Percentiles rank a stretch among this genome's conserved stretches.
phyloP scores from a whole-genome alignment of 2,329 filamentous ascomycete genomes.

The Paraconiothyrium brasiliense region DNA sequence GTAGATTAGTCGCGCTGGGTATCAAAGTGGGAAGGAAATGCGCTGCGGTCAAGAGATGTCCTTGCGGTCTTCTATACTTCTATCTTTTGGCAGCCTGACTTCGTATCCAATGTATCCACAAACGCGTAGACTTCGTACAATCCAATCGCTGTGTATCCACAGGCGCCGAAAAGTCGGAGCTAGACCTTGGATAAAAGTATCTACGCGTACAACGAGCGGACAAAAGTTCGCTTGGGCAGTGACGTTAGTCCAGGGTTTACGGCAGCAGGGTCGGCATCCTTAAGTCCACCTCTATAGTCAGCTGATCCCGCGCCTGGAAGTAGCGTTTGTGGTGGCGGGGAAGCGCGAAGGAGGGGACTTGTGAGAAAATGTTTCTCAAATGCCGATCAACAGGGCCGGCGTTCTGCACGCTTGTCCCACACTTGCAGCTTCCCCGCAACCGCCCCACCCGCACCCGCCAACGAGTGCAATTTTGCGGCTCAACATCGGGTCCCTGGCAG shows the following conservation, averaged over 20 bases:
- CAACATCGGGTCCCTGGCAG: not conserved
- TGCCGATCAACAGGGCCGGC: slow-evolving; percentile 19
- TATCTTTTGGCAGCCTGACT: not conserved
- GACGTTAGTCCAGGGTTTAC: slow-evolving; percentile 20
- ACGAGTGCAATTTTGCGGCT: slow-evolving; percentile 5
- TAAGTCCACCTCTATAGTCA: slow-evolving; percentile 12
- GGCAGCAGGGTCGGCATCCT: slow-evolving; percentile 32
- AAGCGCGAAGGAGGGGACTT: not conserved
- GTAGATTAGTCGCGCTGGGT: not conserved
- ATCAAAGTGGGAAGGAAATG: slow-evolving; percentile 5
- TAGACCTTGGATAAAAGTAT: slow-evolving; percentile 18
- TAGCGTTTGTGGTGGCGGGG: slow-evolving; percentile 12
- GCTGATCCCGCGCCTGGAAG: slow-evolving; percentile 11
- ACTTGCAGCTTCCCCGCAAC: slow-evolving; percentile 15
- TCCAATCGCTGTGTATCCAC: not conserved
- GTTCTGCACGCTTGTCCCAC: slow-evolving; percentile 13
- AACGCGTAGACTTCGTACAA: not conserved
- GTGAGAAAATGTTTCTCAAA: slow-evolving; percentile 6
- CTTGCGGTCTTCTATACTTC: slow-evolving; percentile 13
- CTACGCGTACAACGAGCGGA: slow-evolving; percentile 18
- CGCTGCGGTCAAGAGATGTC: not conserved
- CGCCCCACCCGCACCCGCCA: slow-evolving; percentile 7
- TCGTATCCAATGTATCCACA: not conserved
- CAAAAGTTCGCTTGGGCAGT: slow-evolving; percentile 11
- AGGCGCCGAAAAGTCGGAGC: not conserved